Evolutionary conservation across 108 stramenopile genomes (phyloP).

Genomic region (Chaetoceros tenuissimus): DNA sequence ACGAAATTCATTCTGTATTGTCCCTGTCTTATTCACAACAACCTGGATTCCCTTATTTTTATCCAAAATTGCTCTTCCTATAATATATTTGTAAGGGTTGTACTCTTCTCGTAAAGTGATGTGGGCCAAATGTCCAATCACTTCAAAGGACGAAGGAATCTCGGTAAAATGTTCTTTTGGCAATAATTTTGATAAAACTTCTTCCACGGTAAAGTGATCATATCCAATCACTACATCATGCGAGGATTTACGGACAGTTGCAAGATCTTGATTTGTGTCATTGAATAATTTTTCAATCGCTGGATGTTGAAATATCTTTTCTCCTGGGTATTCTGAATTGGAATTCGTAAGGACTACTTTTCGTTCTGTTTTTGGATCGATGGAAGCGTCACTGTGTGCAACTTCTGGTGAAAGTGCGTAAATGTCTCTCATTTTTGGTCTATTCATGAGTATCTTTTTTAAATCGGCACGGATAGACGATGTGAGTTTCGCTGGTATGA

Average conservation of each 20-base stretch:
- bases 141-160: constrained; percentile 88
- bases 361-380: constrained; percentile 22
- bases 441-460: constrained; percentile 34
- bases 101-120: constrained; percentile 86
- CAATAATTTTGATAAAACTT: constrained; percentile 60
- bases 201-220: constrained; percentile 59
- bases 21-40: constrained; percentile 93
- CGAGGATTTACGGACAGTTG: background rate
- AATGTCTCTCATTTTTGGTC: constrained; percentile 54
- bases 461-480: constrained; percentile 42
- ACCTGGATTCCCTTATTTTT: constrained; percentile 83
- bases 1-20: constrained; percentile 86
- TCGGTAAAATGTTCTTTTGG: constrained; percentile 33
- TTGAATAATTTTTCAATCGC: constrained; percentile 10
- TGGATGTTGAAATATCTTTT: constrained; percentile 19
- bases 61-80: constrained; percentile 90
- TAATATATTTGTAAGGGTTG: constrained; percentile 83
- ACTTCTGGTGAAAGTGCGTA: constrained; percentile 6
- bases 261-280: constrained; percentile 6
- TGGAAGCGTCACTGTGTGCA: background rate
- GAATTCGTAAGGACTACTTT: constrained; percentile 38
- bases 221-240: constrained; percentile 26
- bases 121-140: constrained; percentile 91
- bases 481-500: constrained; percentile 52
- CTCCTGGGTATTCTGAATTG: constrained; percentile 9